Evolutionary conservation across 371 early-diverging fungal species (phyloP).

Genomic region (Blastocladiella emersonii): DNA sequence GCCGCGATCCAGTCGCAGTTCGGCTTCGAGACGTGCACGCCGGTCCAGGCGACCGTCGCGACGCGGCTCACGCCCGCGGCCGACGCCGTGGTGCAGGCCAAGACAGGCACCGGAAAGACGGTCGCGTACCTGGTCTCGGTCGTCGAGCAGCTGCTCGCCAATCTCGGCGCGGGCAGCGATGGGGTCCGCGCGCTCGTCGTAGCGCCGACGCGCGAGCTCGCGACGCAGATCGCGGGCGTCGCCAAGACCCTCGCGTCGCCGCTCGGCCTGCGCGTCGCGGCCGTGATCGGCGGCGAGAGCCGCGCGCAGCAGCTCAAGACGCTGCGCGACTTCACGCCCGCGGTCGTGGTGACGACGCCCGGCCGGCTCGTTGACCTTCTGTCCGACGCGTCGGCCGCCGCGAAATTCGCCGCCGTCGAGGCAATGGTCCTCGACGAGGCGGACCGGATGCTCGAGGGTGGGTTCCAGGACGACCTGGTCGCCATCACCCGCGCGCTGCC

Average conservation of each 20-base stretch:
- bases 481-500: conserved; percentile 67
- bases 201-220: conserved; percentile 95
- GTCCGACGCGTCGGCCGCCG: not conserved
- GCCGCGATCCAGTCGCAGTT: too few relatives aligned
- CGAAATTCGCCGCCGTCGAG: conserved; percentile 24
- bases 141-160: conserved; percentile 34
- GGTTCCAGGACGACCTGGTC: conserved; percentile 85
- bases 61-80: conserved; percentile 45
- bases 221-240: conserved; percentile 80
- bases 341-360: conserved; percentile 58
- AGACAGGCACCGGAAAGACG: conserved; percentile 98
- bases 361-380: not conserved
- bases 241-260: conserved; percentile 48
- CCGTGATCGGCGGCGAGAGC: conserved; percentile 83
- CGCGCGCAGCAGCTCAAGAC: conserved; percentile 78
- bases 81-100: conserved; percentile 81
- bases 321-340: conserved; percentile 39
- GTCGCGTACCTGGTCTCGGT: conserved; percentile 84
- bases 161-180: conserved; percentile 3
- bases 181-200: conserved; percentile 51
- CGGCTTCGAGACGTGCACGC: conserved; percentile 58
- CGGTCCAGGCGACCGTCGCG: conserved; percentile 69
- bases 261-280: conserved; percentile 51
- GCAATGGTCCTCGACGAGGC: conserved; percentile 86
- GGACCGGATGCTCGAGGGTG: conserved; percentile 95